These are phyloP conservation scores for Phaeolepiota aurea DNA, from an alignment of 768 basidiomycete genomes.

Conservation along the genomic window DNA sequence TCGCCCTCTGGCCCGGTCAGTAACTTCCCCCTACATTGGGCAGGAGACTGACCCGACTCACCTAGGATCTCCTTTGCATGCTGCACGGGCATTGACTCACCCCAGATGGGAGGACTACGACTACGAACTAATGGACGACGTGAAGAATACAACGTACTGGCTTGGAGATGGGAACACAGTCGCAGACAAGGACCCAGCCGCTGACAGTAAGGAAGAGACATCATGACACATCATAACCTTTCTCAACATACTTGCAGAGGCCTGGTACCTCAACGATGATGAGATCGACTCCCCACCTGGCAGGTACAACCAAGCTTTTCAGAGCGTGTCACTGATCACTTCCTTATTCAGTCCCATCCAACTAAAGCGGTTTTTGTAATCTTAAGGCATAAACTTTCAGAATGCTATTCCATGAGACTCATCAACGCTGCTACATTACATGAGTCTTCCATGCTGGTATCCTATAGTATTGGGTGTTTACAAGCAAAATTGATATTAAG, in stretches of 20 bases:
- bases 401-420: too few relatives aligned
- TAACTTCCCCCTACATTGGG: background rate
- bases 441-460: too few relatives aligned
- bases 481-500: too few relatives aligned
- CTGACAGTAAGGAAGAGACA: conserved; percentile 19
- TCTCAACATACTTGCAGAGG: conserved; percentile 19
- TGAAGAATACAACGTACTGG: conserved; percentile 46
- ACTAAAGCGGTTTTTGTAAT: too few relatives aligned
- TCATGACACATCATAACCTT: background rate
- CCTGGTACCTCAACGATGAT: conserved; percentile 34
- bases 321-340: background rate
- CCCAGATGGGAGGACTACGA: conserved; percentile 63
- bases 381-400: too few relatives aligned
- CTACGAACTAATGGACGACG: conserved; percentile 36
- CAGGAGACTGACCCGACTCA: background rate
- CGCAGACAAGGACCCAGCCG: conserved; percentile 29
- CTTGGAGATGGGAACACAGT: conserved; percentile 53
- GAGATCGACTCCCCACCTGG: conserved; percentile 39
- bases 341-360: background rate
- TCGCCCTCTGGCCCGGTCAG: conserved; percentile 53
- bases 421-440: too few relatives aligned
- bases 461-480: too few relatives aligned
- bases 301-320: conserved; percentile 11
- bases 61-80: conserved; percentile 45
- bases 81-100: conserved; percentile 34